Evolutionary conservation across 805 yeast genomes (phyloP).

Genomic region (Isabelozyma gotoi): DNA sequence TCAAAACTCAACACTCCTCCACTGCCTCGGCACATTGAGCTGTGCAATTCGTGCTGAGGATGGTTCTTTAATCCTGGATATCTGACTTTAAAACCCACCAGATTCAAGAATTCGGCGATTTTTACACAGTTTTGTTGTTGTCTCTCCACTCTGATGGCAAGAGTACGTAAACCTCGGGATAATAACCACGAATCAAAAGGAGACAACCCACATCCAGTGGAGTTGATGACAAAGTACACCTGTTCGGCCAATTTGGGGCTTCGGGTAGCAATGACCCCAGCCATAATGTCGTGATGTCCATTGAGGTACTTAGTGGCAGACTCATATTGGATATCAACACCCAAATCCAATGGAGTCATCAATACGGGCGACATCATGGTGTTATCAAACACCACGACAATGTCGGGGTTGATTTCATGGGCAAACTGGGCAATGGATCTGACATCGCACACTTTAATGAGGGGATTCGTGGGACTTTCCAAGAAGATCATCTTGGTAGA

Average conservation of each 20-base stretch:
- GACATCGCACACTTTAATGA: slow-evolving; percentile 83
- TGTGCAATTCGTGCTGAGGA: slow-evolving; percentile 79
- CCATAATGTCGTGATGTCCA: slow-evolving; percentile 97
- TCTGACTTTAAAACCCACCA: slow-evolving; percentile 71
- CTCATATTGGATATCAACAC: slow-evolving; percentile 90
- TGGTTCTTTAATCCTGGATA: slow-evolving; percentile 83
- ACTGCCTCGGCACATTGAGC: slow-evolving; percentile 73
- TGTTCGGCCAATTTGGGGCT: slow-evolving; percentile 62
- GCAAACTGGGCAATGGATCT: slow-evolving; percentile 64
- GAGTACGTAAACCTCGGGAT: slow-evolving; percentile 83
- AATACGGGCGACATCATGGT: slow-evolving; percentile 95
- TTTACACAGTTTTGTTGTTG: slow-evolving; percentile 80
- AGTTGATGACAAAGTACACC: slow-evolving; percentile 75
- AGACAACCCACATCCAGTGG: slow-evolving; percentile 87
- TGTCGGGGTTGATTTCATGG: slow-evolving; percentile 64
- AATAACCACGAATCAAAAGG: slow-evolving; percentile 94
- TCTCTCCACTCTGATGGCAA: slow-evolving; percentile 81
- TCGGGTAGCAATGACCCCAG: slow-evolving; percentile 81
- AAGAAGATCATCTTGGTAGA: slow-evolving; percentile 77
- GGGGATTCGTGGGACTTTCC: slow-evolving; percentile 93
- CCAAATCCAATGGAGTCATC: slow-evolving; percentile 81
- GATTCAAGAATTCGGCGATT: slow-evolving; percentile 72
- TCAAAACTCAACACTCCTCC: slow-evolving; percentile 91
- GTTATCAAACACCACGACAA: slow-evolving; percentile 83
- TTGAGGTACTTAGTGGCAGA: slow-evolving; percentile 90